phyloP scores from a whole-genome alignment of 2,329 filamentous ascomycete genomes.

The Fusarium sp. region DNA sequence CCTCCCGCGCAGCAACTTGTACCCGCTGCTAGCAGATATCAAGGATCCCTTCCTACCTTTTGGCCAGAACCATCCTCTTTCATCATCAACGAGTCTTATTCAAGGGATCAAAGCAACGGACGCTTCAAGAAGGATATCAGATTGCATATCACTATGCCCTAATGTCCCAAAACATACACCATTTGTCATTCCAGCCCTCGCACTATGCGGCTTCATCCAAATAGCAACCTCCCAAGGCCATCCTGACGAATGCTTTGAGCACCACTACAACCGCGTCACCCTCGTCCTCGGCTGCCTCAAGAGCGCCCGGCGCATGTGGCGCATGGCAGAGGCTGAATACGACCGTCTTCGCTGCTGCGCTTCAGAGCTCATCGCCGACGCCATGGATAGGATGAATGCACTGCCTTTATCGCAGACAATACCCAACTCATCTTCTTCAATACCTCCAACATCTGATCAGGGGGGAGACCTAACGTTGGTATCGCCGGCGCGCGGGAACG shows the following conservation, averaged over 20 bases:
- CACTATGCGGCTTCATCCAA: conserved; percentile 33
- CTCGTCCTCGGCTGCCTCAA: conserved; percentile 26
- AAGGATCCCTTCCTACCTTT: conserved; percentile 19
- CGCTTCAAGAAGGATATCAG: conserved; percentile 33
- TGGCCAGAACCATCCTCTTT: conserved; percentile 9
- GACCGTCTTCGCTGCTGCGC: conserved; percentile 27
- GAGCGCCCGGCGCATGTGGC: conserved; percentile 29
- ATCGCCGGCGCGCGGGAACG: neutral
- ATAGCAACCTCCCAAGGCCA: conserved; percentile 31
- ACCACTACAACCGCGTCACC: conserved; percentile 35
- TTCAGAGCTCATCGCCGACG: conserved; percentile 25
- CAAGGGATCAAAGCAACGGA: conserved; percentile 40
- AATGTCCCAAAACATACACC: conserved; percentile 36
- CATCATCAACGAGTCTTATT: conserved; percentile 16
- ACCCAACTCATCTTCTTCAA: neutral
- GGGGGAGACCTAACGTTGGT: neutral
- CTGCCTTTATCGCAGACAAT: conserved; percentile 21
- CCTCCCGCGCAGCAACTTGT: conserved; percentile 29
- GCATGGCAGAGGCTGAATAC: conserved; percentile 31
- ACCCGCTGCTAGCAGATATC: conserved; percentile 11
- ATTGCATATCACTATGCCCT: conserved; percentile 30
- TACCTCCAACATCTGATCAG: neutral
- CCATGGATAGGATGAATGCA: conserved; percentile 36
- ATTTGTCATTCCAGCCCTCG: conserved; percentile 26
- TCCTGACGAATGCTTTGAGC: conserved; percentile 35